These are phyloP conservation scores for Senna siamea DNA, from an alignment of 306 rosid genomes.

Conservation along the genomic window DNA sequence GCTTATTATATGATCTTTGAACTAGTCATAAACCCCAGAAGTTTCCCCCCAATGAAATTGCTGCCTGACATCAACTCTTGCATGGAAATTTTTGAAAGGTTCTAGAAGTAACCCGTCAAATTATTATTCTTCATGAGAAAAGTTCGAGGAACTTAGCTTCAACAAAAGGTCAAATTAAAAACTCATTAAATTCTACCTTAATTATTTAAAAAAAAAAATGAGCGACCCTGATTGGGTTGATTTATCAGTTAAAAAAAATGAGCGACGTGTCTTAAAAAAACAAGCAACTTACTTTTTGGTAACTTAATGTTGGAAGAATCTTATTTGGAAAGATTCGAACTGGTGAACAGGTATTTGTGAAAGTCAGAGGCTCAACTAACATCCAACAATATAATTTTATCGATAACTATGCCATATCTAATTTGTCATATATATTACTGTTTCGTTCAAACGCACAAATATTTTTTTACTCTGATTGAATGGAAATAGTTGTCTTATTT, in stretches of 20 bases:
- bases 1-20: not conserved
- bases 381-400: constrained; percentile 16
- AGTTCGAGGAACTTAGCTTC: constrained; percentile 21
- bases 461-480: too few relatives aligned
- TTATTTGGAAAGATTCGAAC: constrained; percentile 30
- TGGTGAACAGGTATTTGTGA: constrained; percentile 17
- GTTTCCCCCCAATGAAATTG: not conserved
- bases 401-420: constrained; percentile 16
- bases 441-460: not conserved
- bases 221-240: not conserved
- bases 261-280: not conserved
- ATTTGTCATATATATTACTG: constrained; percentile 7
- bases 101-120: not conserved
- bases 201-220: not conserved
- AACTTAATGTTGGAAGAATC: not conserved
- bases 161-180: constrained; percentile 2
- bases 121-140: not conserved
- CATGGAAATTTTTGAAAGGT: not conserved
- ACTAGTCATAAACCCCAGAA: not conserved
- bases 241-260: not conserved
- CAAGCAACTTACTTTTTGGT: not conserved
- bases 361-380: constrained; percentile 40
- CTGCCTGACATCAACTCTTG: not conserved
- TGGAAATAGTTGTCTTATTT: too few relatives aligned
- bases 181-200: constrained; percentile 24